phyloP scores from a whole-genome alignment of 2,329 filamentous ascomycete species.

The Gliomastix tumulicola region DNA sequence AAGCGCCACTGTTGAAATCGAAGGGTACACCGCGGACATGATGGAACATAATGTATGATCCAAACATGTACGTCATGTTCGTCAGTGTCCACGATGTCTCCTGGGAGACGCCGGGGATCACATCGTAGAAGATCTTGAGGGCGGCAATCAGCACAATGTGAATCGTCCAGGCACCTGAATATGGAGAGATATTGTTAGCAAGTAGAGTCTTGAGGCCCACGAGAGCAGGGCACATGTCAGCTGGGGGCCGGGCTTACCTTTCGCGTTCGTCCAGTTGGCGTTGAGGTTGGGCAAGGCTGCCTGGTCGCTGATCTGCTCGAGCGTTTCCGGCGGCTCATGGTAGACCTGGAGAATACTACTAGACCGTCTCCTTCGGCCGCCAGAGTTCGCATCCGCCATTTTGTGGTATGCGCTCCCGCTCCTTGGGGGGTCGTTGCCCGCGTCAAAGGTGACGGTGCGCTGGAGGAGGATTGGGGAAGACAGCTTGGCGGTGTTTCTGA shows the following conservation, averaged over 20 bases:
- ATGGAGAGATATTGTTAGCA: slow-evolving; percentile 1
- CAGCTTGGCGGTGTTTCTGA: slow-evolving; percentile 83
- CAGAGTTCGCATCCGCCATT: slow-evolving; percentile 49
- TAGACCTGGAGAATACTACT: slow-evolving; percentile 91
- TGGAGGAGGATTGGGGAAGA: slow-evolving; percentile 83
- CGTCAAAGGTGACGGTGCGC: slow-evolving; percentile 87
- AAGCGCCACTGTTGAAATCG: slow-evolving; percentile 96
- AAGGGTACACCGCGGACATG: slow-evolving; percentile 97
- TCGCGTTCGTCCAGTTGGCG: slow-evolving; percentile 98
- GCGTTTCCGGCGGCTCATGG: slow-evolving; percentile 90
- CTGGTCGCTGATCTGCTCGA: slow-evolving; percentile 97
- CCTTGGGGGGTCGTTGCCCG: slow-evolving; percentile 39
- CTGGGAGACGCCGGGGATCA: slow-evolving; percentile 91
- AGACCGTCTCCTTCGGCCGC: slow-evolving; percentile 81
- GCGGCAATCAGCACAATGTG: slow-evolving; percentile 87
- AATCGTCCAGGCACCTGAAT: slow-evolving; percentile 89
- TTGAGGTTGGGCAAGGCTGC: slow-evolving; percentile 91
- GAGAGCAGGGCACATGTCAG: neutral
- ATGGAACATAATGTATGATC: slow-evolving; percentile 99
- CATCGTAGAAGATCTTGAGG: slow-evolving; percentile 95
- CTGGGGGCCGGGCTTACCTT: slow-evolving; percentile 55
- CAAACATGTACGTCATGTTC: slow-evolving; percentile 98
- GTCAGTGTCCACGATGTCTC: slow-evolving; percentile 98
- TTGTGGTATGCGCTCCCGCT: slow-evolving; percentile 34
- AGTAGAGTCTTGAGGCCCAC: neutral